Base-by-base conservation (phyloP, 345 rosid species). In the Gossypium turneri region DNA sequence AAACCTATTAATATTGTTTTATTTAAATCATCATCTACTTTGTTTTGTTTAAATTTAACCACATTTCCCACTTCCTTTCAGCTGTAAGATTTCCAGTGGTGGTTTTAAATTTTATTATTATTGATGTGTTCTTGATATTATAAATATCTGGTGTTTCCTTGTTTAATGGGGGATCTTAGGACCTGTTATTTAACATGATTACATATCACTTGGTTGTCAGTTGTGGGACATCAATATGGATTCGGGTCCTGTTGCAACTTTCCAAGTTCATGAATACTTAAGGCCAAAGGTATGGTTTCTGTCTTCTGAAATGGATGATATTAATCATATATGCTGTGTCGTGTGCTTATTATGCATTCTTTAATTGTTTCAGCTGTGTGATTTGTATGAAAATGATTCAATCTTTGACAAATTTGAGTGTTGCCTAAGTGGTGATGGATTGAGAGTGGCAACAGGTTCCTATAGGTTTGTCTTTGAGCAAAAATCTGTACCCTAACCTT, bases 211-310 rank as follows among this genome's bases (percentile, higher is more conserved):
- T 82, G 62, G 27, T 50, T 80, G 62, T 59, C 61, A 87, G 90
- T 83, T 94, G 70, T 94, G 98, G 98, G 98, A 94, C 84, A 88
- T 94, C 77, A 94, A 92, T 84, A 95, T 93, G 98, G 99, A 95
- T 83, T 85, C 96, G 2, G 96, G 99, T 81, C 99, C 99, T n/a
- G 95, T 94, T 81, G 83, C 93, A 80, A 89, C 94, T 22, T 92
- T 90, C 86, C 97, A 87, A 78, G 98, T 94, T 84, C 98, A 94
- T 81, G 97, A 94, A 80, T 75, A 94, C 81, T 82, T 94, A 74
- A 90, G 97, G 82, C 98, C 95, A 52, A 90, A 86, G 96, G 97
- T 91, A 74, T 73, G 81, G 41, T 78, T 82, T 41, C 48, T 75
- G 10, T 70, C 75, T 58, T 55, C 13, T 22, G 51, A 60, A 43